phyloP scores from a whole-genome alignment of 192 early-diverging fungal genomes.

The Rhizoclosmatium sp. region DNA sequence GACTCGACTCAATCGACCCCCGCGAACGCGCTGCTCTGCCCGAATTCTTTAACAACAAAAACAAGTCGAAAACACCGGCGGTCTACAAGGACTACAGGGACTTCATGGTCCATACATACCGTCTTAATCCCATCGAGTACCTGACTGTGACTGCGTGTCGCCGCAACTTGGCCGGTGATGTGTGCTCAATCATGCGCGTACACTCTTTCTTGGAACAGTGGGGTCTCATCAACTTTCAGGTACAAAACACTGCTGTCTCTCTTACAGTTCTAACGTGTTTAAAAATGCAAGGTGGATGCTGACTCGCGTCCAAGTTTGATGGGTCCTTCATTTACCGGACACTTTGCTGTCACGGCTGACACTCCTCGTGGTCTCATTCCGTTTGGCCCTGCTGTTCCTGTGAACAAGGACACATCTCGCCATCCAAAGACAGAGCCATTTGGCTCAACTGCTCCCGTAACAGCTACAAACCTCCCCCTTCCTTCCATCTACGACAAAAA shows the following conservation, averaged over 20 bases:
- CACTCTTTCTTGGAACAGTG: slow-evolving; percentile 99
- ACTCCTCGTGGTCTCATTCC: slow-evolving; percentile 93
- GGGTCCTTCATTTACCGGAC: slow-evolving; percentile 34
- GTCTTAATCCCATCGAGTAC: slow-evolving; percentile 94
- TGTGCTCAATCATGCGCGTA: slow-evolving; percentile 97
- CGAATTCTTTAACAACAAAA: slow-evolving; percentile 95
- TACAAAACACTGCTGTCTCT: slow-evolving; percentile 30
- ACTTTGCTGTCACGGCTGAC: slow-evolving; percentile 75
- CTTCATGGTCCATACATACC: slow-evolving; percentile 98
- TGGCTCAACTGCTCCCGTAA: slow-evolving; percentile 23
- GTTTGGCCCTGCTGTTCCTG: slow-evolving; percentile 69
- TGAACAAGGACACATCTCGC: slow-evolving; percentile 28
- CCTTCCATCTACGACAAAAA: slow-evolving; percentile 38
- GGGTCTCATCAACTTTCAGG: slow-evolving; percentile 99
- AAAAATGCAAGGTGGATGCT: slow-evolving; percentile 22
- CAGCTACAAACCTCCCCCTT: slow-evolving; percentile 18
- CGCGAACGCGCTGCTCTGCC: slow-evolving; percentile 89
- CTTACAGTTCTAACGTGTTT: not conserved
- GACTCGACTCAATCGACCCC: slow-evolving; percentile 78
- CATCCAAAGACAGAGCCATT: slow-evolving; percentile 52
- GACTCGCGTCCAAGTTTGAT: slow-evolving; percentile 39
- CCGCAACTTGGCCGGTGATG: slow-evolving; percentile 96
- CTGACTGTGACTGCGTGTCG: slow-evolving; percentile 97
- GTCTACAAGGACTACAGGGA: slow-evolving; percentile 93
- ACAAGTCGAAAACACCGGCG: slow-evolving; percentile 89